Base-by-base conservation (phyloP, 2,329 filamentous ascomycete genomes). In the Aschersonia sp. region DNA sequence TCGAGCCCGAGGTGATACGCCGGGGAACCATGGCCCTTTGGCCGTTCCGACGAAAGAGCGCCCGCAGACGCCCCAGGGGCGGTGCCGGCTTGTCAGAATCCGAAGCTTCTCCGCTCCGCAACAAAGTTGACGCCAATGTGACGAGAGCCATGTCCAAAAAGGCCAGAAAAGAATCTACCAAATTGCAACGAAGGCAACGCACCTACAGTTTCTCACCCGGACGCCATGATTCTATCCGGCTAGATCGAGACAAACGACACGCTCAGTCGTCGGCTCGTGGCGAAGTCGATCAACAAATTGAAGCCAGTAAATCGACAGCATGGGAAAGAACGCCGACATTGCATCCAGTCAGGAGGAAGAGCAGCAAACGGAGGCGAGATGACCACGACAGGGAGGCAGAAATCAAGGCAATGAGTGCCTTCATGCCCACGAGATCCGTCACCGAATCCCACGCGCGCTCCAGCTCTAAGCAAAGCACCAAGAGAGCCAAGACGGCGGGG, bases 331-430 rank as follows among this genome's bases (percentile, higher is more conserved):
- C 59, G n/a, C 63, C 66, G 12, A 81, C 78, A 7, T 61, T 81
- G 31, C 72, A 79, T 30, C 65, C 83, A 31, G 65, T 77, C 46
- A 77, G 81, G 50, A 81, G 82, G 51, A 87, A 80, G 58, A 84
- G 84, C 41, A 88, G 79, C 68, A 94, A 86, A 66, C 78, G 83
- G 56, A 81, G 82, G 57, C 81, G 83, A 55, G 75, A 83, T 52
- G 85, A 94, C 52, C 78, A 79, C 59, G 74, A 83, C 50, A 77
- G 90, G 49, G 89, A 95, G 64, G 86, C 86, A 52, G 87, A 95
- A 65, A 88, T 96, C 59, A 85, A 82, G 60, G 81, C 86, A 47
- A 86, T 96, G 84, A 85, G 79, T 58, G 77, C 79, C 41, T 76
- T 75, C 51, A 75, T 82, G 54, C 80, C 85, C 5, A 68, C 80